phyloP scores from a whole-genome alignment of 2,329 filamentous ascomycete species.

The Tolypocladium pustulatum region DNA sequence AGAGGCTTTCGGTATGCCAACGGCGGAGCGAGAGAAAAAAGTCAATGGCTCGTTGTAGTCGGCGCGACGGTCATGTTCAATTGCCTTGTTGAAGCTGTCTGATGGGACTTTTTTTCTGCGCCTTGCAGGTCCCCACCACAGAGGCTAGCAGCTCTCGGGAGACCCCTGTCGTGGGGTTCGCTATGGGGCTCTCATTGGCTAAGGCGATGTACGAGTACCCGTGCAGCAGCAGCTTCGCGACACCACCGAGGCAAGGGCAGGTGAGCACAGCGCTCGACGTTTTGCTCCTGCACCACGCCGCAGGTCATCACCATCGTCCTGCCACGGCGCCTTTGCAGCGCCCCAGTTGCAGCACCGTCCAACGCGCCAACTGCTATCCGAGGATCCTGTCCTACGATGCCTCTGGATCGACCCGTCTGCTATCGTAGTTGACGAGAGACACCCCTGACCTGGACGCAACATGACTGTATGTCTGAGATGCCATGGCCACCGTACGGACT shows the following conservation, averaged over 20 bases:
- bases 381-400: conserved; percentile 7
- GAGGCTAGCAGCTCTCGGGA: background rate
- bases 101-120: conserved; percentile 12
- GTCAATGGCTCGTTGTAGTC: background rate
- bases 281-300: background rate
- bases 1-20: too few species aligned
- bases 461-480: conserved; percentile 24
- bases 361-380: background rate
- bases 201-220: background rate
- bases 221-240: background rate
- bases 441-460: conserved; percentile 18
- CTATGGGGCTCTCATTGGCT: conserved; percentile 14
- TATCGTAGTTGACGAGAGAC: background rate
- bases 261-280: background rate
- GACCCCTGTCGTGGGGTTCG: conserved; percentile 11
- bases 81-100: background rate
- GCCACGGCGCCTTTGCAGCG: background rate
- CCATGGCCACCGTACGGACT: background rate
- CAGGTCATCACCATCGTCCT: background rate
- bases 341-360: background rate
- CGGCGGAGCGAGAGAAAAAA: background rate
- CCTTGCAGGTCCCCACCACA: background rate
- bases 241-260: background rate
- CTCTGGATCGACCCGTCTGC: conserved; percentile 8
- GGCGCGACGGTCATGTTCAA: background rate